Percentiles rank a stretch among this genome's conserved stretches.
Evolutionary conservation across 306 rosid species (phyloP).

Genomic region (Cucurbita maxima): DNA sequence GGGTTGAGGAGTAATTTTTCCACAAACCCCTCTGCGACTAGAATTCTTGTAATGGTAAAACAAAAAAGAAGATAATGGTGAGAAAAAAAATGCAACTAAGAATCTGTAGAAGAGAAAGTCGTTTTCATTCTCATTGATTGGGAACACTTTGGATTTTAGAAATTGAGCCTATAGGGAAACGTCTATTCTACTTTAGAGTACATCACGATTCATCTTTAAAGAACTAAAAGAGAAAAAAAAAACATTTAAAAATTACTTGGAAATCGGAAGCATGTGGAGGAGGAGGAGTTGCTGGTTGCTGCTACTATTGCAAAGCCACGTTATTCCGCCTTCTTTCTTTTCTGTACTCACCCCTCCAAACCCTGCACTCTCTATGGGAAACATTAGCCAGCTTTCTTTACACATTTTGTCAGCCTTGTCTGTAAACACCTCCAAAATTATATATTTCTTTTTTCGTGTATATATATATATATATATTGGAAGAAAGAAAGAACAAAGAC

Average conservation of each 20-base stretch:
- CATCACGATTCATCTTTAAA: not conserved
- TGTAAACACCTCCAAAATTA: not conserved
- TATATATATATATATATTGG: not conserved
- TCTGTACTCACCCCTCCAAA: not conserved
- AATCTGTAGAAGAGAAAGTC: not conserved
- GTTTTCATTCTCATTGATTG: not conserved
- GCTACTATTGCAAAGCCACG: not conserved
- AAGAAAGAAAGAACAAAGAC: not conserved
- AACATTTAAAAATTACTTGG: not conserved
- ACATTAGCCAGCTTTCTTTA: not conserved
- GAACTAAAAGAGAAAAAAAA: not conserved
- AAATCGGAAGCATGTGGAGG: not conserved
- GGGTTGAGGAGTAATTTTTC: too few relatives aligned
- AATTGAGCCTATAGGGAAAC: too few relatives aligned
- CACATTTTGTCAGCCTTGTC: conserved; percentile 5
- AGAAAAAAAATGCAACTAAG: too few relatives aligned
- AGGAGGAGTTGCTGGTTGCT: not conserved
- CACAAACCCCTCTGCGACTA: too few relatives aligned
- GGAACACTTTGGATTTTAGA: not conserved
- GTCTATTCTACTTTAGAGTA: not conserved
- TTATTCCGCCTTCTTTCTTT: not conserved
- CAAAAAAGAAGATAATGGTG: too few relatives aligned
- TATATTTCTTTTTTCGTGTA: too few relatives aligned
- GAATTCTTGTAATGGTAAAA: too few relatives aligned
- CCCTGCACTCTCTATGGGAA: not conserved